Evolutionary conservation across 495 filamentous ascomycete genomes (phyloP).

Genomic region (Bacidia rubella): DNA sequence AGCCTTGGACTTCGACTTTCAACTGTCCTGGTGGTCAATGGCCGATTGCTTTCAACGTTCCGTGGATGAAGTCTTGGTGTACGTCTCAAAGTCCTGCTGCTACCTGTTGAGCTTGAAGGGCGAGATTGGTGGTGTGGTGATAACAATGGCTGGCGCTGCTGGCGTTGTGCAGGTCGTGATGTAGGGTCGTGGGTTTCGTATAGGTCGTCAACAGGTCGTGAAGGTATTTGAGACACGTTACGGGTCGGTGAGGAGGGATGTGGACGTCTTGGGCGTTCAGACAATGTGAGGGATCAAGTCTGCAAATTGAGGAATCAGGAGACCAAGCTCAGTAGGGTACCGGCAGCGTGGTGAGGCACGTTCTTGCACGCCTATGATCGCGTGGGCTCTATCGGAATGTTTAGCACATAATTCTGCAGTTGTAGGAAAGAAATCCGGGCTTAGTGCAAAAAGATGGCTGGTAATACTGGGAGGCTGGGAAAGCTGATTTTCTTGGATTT

Average conservation of each 20-base stretch:
- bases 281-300: neutral
- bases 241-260: neutral
- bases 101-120: slow-evolving; percentile 38
- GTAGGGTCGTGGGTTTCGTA: slow-evolving; percentile 45
- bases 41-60: slow-evolving; percentile 20
- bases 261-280: neutral
- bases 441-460: slow-evolving; percentile 3
- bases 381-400: neutral
- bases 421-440: neutral
- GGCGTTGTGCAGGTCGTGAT: slow-evolving; percentile 44
- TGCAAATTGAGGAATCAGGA: neutral
- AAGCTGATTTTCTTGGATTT: neutral
- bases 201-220: slow-evolving; percentile 39
- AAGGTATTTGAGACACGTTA: slow-evolving; percentile 12
- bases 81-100: slow-evolving; percentile 37
- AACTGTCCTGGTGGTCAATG: slow-evolving; percentile 13
- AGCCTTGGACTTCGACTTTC: neutral
- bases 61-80: slow-evolving; percentile 31
- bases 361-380: neutral
- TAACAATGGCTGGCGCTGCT: slow-evolving; percentile 35
- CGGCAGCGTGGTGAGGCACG: neutral
- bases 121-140: slow-evolving; percentile 25
- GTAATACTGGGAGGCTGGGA: slow-evolving; percentile 6
- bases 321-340: neutral
- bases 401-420: slow-evolving; percentile 1